These are phyloP conservation scores for Ophioceras dolichostomum DNA, from an alignment of 2,329 filamentous ascomycete genomes.

Conservation along the genomic window DNA sequence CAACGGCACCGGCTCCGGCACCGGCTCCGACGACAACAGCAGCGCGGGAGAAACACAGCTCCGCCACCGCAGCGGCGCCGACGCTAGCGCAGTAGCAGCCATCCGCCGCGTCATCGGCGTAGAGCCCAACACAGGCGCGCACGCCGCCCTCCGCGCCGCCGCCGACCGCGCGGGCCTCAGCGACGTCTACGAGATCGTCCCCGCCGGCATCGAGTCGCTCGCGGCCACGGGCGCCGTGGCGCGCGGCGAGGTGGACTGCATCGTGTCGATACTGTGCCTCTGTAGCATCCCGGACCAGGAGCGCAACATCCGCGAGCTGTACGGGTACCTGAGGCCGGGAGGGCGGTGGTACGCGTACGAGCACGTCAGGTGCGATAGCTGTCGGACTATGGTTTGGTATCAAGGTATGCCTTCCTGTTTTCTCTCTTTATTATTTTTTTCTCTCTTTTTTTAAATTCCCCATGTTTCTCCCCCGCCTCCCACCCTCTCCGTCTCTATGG, in stretches of 20 bases:
- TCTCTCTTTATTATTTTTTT: not conserved
- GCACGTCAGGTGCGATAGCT: conserved; percentile 34
- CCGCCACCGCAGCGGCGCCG: conserved; percentile 2
- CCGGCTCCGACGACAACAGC: conserved; percentile 1
- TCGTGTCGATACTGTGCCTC: conserved; percentile 48
- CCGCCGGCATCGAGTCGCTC: conserved; percentile 49
- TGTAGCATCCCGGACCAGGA: conserved; percentile 52
- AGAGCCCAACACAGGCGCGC: conserved; percentile 47
- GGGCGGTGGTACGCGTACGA: conserved; percentile 53
- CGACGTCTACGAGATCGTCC: conserved; percentile 47
- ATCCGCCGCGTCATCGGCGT: conserved; percentile 46
- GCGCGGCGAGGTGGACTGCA: conserved; percentile 40
- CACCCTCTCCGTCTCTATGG: too few species aligned
- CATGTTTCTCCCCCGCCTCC: too few species aligned
- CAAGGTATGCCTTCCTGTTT: conserved; percentile 29
- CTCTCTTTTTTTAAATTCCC: not conserved
- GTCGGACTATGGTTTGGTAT: conserved; percentile 29
- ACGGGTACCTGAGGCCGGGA: conserved; percentile 45
- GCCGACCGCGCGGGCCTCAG: conserved; percentile 39
- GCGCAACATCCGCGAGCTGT: conserved; percentile 40
- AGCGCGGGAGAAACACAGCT: not conserved
- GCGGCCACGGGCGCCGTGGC: conserved; percentile 28
- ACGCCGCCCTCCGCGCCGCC: conserved; percentile 30
- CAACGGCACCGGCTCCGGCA: conserved; percentile 8
- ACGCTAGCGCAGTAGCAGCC: too few species aligned